Evolutionary conservation across 2,329 filamentous ascomycete genomes (phyloP).

Genomic region (Helicocarpus griseus): DNA sequence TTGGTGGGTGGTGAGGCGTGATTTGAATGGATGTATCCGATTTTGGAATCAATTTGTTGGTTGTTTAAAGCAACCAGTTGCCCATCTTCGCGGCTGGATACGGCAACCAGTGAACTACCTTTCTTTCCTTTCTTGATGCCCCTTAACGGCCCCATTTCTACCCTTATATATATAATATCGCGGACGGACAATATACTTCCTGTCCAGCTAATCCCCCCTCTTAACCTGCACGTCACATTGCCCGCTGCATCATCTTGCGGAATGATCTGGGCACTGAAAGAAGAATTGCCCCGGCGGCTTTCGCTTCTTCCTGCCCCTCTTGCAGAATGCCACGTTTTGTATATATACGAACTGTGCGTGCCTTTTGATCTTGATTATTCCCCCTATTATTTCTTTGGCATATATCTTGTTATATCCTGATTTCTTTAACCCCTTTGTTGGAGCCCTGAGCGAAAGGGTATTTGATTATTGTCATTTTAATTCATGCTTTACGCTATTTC

Average conservation of each 20-base stretch:
- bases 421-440: no score
- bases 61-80: no score
- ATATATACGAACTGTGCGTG: slow-evolving; percentile 1
- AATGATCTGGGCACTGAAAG: background rate
- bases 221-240: background rate
- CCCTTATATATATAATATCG: background rate
- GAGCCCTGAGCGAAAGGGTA: no score
- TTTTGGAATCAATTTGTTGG: no score
- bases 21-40: background rate
- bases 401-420: background rate
- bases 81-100: background rate
- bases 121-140: background rate
- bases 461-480: no score
- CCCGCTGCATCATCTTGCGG: background rate
- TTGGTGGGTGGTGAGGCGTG: slow-evolving; percentile 10
- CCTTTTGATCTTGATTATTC: no score
- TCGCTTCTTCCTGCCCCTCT: background rate
- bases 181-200: no score
- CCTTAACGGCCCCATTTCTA: background rate
- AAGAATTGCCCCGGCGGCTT: background rate
- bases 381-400: no score
- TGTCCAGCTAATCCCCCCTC: background rate
- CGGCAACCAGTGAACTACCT: no score
- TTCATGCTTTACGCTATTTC: no score
- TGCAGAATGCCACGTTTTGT: background rate